These are phyloP conservation scores for Dioscorea dumetorum DNA, from an alignment of 106 monocot genomes.

Conservation along the genomic window DNA sequence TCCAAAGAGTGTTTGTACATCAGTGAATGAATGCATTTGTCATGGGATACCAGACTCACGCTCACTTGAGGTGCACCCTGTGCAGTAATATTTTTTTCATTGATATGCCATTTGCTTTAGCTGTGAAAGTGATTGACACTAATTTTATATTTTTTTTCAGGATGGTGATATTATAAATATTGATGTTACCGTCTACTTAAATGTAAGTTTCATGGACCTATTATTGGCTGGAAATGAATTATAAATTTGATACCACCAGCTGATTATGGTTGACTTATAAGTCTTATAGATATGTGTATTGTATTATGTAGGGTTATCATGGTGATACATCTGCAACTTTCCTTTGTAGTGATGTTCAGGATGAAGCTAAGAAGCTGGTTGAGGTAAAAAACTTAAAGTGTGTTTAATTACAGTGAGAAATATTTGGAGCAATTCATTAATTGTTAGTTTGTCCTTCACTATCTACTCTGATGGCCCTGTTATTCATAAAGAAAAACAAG, in stretches of 20 bases:
- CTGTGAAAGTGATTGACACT: neutral
- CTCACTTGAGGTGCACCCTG: slow-evolving; percentile 55
- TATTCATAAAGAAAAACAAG: too few relatives aligned
- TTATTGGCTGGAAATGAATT: too few relatives aligned
- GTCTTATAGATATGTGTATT: too few relatives aligned
- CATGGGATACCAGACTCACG: slow-evolving; percentile 98
- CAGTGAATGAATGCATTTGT: slow-evolving; percentile 98
- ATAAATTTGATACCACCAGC: too few relatives aligned
- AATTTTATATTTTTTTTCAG: slow-evolving; percentile 28
- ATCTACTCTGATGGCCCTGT: too few relatives aligned
- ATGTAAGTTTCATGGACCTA: slow-evolving; percentile 49
- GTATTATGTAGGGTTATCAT: slow-evolving; percentile 71
- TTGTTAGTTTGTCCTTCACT: too few relatives aligned
- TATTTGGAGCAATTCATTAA: neutral
- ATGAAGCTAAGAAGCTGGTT: slow-evolving; percentile 70
- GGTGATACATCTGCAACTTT: slow-evolving; percentile 98
- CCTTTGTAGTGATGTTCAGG: slow-evolving; percentile 75
- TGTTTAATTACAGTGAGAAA: neutral
- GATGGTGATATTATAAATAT: slow-evolving; percentile 99
- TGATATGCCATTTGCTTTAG: neutral
- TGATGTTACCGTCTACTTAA: slow-evolving; percentile 96
- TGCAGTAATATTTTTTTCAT: neutral
- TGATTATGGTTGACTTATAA: too few relatives aligned
- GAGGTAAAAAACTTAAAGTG: slow-evolving; percentile 34
- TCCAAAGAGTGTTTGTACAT: slow-evolving; percentile 98